Percentiles rank a stretch among this genome's conserved stretches.
phyloP scores from a whole-genome alignment of 768 basidiomycete species.

The Mycena filopes region DNA sequence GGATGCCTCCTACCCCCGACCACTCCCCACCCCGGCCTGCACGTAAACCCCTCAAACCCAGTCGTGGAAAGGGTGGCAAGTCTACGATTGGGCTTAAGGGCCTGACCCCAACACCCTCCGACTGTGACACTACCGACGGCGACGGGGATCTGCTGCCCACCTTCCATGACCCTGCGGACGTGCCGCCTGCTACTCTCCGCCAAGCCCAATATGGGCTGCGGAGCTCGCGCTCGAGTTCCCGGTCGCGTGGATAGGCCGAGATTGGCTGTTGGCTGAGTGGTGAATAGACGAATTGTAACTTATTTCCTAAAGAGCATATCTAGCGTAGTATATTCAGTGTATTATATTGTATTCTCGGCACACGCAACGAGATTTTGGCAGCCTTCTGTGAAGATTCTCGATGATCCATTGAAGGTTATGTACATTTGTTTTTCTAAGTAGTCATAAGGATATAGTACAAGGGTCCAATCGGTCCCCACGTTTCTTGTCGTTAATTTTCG shows the following conservation, averaged over 20 bases:
- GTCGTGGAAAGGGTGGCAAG: neutral
- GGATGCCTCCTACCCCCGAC: slow-evolving; percentile 17
- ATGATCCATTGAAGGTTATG: neutral
- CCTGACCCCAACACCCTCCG: neutral
- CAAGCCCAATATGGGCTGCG: slow-evolving; percentile 22
- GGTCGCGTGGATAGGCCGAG: slow-evolving; percentile 16
- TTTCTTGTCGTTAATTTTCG: neutral
- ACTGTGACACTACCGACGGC: neutral
- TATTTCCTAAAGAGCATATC: slow-evolving; percentile 27
- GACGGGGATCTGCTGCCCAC: neutral
- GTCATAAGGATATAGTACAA: neutral
- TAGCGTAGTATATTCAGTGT: slow-evolving; percentile 12
- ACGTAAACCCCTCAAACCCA: neutral
- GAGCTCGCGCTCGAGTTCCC: slow-evolving; percentile 28
- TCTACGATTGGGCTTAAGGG: neutral
- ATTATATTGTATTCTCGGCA: neutral
- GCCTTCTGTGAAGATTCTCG: too few relatives aligned
- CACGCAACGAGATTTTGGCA: neutral
- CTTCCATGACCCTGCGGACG: neutral
- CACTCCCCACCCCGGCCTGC: slow-evolving; percentile 22
- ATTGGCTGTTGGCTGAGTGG: neutral
- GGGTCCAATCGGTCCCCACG: neutral
- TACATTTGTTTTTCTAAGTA: neutral
- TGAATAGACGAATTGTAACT: slow-evolving; percentile 15
- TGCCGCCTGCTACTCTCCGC: slow-evolving; percentile 16